phyloP scores from a whole-genome alignment of 2,329 filamentous ascomycete species.

The Apiospora arundinis region DNA sequence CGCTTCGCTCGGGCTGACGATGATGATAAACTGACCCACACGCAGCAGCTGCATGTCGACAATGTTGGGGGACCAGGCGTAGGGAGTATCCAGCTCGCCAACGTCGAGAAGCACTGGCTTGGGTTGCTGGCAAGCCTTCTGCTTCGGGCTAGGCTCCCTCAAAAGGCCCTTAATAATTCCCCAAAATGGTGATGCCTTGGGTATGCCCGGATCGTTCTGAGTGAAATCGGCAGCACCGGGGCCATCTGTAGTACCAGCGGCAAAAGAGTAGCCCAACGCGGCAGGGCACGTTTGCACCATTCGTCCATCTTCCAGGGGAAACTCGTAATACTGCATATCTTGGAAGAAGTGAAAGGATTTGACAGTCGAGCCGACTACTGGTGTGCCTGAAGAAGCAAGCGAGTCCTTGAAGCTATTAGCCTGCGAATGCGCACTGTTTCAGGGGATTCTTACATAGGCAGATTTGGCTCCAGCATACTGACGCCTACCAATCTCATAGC shows the following conservation, averaged over 20 bases:
- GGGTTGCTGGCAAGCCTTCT: slow-evolving; percentile 76
- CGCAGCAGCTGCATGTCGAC: slow-evolving; percentile 85
- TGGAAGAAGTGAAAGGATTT: slow-evolving; percentile 82
- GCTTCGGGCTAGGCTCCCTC: slow-evolving; percentile 70
- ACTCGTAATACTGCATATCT: slow-evolving; percentile 76
- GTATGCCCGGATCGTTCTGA: slow-evolving; percentile 75
- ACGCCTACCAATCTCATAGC: slow-evolving; percentile 73
- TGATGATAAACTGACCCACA: slow-evolving; percentile 82
- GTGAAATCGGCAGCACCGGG: slow-evolving; percentile 90
- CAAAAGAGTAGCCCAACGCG: slow-evolving; percentile 87
- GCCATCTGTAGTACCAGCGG: slow-evolving; percentile 87
- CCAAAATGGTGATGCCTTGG: slow-evolving; percentile 80
- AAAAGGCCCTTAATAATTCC: slow-evolving; percentile 73
- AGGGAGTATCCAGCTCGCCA: slow-evolving; percentile 75
- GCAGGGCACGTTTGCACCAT: slow-evolving; percentile 79
- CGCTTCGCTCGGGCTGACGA: slow-evolving; percentile 85
- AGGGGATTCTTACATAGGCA: slow-evolving; percentile 44
- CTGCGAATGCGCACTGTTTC: neutral
- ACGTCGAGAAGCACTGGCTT: slow-evolving; percentile 90
- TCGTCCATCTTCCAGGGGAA: slow-evolving; percentile 75
- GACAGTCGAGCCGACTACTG: slow-evolving; percentile 69
- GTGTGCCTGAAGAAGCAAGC: slow-evolving; percentile 51
- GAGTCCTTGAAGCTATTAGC: slow-evolving; percentile 52
- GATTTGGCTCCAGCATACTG: slow-evolving; percentile 68
- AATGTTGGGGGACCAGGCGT: slow-evolving; percentile 87